Base-by-base conservation (phyloP, 176 grass and related monocot genomes). In the Lolium rigidum region DNA sequence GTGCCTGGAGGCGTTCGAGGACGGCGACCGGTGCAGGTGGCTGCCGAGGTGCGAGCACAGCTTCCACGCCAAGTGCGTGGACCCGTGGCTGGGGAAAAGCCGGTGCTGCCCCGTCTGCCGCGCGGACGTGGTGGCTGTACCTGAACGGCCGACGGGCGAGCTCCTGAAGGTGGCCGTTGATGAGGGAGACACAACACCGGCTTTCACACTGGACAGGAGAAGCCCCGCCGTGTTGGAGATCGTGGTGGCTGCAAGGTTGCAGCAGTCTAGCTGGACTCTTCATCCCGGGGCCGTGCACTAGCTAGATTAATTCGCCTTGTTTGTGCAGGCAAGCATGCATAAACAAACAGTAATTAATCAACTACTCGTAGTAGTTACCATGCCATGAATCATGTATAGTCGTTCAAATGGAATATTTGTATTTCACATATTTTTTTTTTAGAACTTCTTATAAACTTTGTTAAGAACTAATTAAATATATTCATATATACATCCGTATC, bases 41-140 rank as follows among this genome's bases (percentile, higher is more conserved):
- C 76, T 97, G 39, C 87, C 92, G 11, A 59, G 82, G 82, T 97
- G 94, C 85, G 55, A 48, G 64, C 92, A 97, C 79, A 77, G 87
- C 74, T 97, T 97, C 85, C 94, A 97, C 70, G 88, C 80, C 7
- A 4, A 64, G 70, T 97, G 94, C 28, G 85, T 97, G 22, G 92
- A 92, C 77, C 79, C 87, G 51, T 97, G 94, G 94, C 49, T 97
- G 43, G 56, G 70, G 79, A 97, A 90, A 69, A 79, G 79, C 77
- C 26, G 70, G 0, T 31, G 77, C 16, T 97, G 94, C 79, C 94
- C 94, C 21, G 67, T 92, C 14, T 97, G 92, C 64, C 92, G 94
- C 7, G 52, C 83, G 12, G 26, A 69, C 70, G 87, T 70, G 73
- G 85, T 73, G 15, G 52, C 52, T 55, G 5, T 17, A 55, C 52